Percentiles rank a stretch among this genome's conserved stretches.
These are phyloP conservation scores for Hypholoma fasciculare DNA, from an alignment of 768 basidiomycete genomes.

Conservation along the genomic window DNA sequence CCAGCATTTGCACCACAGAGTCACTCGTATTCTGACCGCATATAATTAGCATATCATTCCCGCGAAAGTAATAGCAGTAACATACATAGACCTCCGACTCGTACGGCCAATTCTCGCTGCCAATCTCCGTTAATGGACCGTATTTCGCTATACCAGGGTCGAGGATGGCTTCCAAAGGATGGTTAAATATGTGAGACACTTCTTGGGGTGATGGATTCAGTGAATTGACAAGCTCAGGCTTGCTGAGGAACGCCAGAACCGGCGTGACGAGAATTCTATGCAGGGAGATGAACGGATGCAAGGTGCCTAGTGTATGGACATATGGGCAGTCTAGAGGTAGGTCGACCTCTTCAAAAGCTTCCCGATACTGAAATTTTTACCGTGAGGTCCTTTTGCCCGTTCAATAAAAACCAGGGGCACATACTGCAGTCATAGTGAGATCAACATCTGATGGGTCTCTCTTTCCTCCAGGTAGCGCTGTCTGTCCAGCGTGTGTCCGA, in stretches of 20 bases:
- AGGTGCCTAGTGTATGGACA: conserved; percentile 57
- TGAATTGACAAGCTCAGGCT: conserved; percentile 46
- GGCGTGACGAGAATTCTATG: conserved; percentile 75
- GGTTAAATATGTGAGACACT: conserved; percentile 78
- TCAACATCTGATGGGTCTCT: conserved; percentile 45
- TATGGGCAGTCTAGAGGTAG: conserved; percentile 58
- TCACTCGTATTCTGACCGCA: conserved; percentile 56
- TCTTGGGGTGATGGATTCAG: conserved; percentile 63
- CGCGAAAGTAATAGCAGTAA: conserved; percentile 1
- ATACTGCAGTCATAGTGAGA: conserved; percentile 73
- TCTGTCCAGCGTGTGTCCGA: conserved; percentile 77
- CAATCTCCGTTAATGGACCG: conserved; percentile 50
- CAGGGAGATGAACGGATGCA: conserved; percentile 72
- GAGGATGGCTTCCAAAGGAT: conserved; percentile 73
- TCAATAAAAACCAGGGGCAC: conserved; percentile 23
- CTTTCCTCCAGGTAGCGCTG: conserved; percentile 32
- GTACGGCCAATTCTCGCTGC: conserved; percentile 80
- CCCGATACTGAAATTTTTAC: conserved; percentile 49
- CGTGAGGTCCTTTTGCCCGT: neutral
- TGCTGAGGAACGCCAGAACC: conserved; percentile 68
- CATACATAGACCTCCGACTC: conserved; percentile 71
- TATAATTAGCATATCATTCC: neutral
- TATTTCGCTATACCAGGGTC: conserved; percentile 52
- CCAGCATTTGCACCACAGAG: conserved; percentile 44
- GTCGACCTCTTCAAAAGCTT: conserved; percentile 84